Evolutionary conservation across 2,329 filamentous ascomycete genomes (phyloP).

Genomic region (Dendryphion nanum): DNA sequence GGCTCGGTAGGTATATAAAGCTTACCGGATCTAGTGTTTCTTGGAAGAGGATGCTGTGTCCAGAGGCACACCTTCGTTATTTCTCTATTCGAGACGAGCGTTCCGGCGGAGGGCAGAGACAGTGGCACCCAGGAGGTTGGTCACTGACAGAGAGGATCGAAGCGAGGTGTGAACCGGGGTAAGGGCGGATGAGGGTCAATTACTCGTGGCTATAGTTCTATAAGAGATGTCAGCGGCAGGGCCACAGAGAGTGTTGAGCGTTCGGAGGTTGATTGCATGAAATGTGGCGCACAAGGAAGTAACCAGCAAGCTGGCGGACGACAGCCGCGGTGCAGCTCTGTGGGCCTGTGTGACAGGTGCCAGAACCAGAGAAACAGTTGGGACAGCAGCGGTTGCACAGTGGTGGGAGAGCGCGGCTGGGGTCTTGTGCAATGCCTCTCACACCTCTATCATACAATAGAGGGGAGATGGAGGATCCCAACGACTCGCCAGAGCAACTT

Average conservation of each 20-base stretch:
- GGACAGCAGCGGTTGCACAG: conserved; percentile 24
- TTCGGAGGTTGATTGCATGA: conserved; percentile 31
- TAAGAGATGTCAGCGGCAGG: conserved; percentile 28
- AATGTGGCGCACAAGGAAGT: conserved; percentile 35
- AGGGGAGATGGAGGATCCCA: no score
- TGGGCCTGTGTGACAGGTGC: conserved; percentile 28
- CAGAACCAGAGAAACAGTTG: conserved; percentile 31
- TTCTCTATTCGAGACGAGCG: no score
- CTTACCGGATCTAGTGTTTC: conserved; percentile 25
- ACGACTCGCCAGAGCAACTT: no score
- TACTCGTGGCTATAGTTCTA: conserved; percentile 27
- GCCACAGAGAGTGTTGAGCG: conserved; percentile 19
- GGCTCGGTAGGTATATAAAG: conserved; percentile 8
- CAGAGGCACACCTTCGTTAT: no score
- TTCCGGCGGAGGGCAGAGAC: no score
- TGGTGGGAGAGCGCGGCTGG: conserved; percentile 21
- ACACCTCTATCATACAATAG: no score
- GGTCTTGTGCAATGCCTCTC: conserved; percentile 12
- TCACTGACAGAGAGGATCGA: conserved; percentile 14
- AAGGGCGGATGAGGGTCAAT: conserved; percentile 16
- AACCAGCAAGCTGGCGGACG: conserved; percentile 30
- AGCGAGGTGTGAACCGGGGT: conserved; percentile 16
- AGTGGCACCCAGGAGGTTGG: conserved; percentile 15
- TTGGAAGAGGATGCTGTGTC: no score
- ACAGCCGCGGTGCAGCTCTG: conserved; percentile 30